A percentile compares a stretch with the other conserved stretches of the same genome.
These are phyloP conservation scores for Perkinsus olseni DNA, from an alignment of 169 alveolate species.

Conservation along the genomic window DNA sequence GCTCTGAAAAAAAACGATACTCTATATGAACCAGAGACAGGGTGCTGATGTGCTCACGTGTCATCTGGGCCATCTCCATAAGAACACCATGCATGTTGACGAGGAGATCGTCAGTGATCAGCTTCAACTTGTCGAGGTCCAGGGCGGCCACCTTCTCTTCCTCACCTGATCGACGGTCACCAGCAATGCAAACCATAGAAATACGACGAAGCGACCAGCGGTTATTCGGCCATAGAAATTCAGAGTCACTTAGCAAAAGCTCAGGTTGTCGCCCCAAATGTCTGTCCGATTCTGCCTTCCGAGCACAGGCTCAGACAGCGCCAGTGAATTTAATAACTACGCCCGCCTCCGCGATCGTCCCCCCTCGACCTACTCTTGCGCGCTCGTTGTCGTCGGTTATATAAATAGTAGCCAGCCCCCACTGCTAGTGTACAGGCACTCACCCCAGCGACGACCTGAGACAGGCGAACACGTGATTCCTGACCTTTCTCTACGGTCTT, in stretches of 20 bases:
- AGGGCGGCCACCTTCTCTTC: not conserved
- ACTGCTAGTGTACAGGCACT: not conserved
- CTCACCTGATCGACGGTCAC: not conserved
- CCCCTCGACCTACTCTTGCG: not conserved
- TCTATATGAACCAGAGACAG: not conserved
- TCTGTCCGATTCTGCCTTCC: not conserved
- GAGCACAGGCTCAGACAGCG: no score
- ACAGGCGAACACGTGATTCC: not conserved
- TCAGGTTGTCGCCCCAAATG: no score
- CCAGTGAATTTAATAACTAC: no score
- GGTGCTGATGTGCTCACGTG: not conserved
- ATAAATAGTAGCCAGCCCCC: not conserved
- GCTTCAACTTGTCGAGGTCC: not conserved
- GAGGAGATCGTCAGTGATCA: not conserved
- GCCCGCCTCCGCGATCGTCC: not conserved
- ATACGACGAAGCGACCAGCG: no score
- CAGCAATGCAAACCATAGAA: no score
- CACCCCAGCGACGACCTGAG: not conserved
- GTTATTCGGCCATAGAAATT: no score
- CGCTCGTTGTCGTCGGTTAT: not conserved
- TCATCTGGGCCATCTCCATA: not conserved
- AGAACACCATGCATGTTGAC: not conserved
- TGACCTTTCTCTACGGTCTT: not conserved
- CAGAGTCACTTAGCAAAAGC: no score
- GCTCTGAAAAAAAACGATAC: not conserved